phyloP scores from a whole-genome alignment of 352 stramenopile species.

The Elongisporangium senticosum region DNA sequence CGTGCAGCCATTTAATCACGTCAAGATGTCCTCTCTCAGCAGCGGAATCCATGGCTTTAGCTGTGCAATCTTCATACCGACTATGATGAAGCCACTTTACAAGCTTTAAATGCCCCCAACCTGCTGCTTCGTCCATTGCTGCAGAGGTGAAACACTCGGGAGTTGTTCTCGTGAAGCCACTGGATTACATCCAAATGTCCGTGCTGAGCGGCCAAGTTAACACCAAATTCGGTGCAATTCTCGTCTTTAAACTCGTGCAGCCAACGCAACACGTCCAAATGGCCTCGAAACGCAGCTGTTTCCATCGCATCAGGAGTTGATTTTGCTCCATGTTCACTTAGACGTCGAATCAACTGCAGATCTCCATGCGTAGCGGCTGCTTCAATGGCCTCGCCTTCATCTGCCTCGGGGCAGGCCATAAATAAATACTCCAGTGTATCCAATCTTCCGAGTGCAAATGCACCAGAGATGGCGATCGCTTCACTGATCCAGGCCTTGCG shows the following conservation, averaged over 20 bases:
- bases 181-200: constrained; percentile 27
- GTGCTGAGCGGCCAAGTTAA: constrained; percentile 30
- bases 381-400: no score
- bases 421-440: no score
- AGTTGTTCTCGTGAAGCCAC: constrained; percentile 24
- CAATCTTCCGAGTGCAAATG: no score
- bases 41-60: constrained; percentile 26
- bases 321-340: no score
- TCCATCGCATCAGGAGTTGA: constrained; percentile 27
- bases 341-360: no score
- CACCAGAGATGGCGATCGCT: no score
- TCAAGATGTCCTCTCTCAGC: constrained; percentile 20
- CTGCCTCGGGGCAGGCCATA: no score
- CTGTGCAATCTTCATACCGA: constrained; percentile 23
- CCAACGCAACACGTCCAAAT: constrained; percentile 47
- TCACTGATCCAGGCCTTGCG: no score
- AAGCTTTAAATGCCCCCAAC: constrained; percentile 26
- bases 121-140: constrained; percentile 37
- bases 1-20: constrained; percentile 25
- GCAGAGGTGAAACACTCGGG: constrained; percentile 37
- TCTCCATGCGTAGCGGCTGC: no score
- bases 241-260: constrained; percentile 34
- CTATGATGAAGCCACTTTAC: constrained; percentile 42
- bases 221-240: constrained; percentile 27
- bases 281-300: constrained; percentile 29